Base-by-base conservation (phyloP, 2,329 filamentous ascomycete species). In the Ceratocystis albifundus region DNA sequence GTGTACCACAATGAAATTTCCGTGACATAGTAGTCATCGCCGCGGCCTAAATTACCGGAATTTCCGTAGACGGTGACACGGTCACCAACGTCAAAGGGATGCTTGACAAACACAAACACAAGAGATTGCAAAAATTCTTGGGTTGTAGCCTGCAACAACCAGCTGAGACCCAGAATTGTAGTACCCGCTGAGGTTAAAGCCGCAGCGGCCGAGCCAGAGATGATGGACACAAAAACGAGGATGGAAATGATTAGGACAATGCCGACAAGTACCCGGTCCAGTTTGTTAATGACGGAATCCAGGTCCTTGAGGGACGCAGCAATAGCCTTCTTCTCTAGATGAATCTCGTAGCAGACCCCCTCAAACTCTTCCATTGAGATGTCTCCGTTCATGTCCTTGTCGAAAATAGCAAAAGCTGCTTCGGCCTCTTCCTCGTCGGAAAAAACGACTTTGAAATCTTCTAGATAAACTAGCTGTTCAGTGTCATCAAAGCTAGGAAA, bases 51-150 rank as follows among this genome's bases (percentile, higher is more conserved):
- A n/a, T 86, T 82, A 68, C 93, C 93, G 0, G 90, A 90, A 71
- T 91, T 95, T 65, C 92, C 92, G 72, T 96, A 96, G 22, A 97
- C 84, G 0, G 88, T 90, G 5, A 97, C 90, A 71, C 93, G 87
- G 74, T 97, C 93, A 65, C 93, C 93, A 3, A 96, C 92, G 74
- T 97, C 93, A 71, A 96, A 97, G 0, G 93, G 93, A 74, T 97
- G 93, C 78, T 96, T 96, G 76, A 96, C 87, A 71, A 96, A 96
- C 70, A 96, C 92, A 73, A 96, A 96, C 71, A 96, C 89, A 73
- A 93, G 85, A 8, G 91, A 96, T 76, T 96, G 91, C 1, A 96
- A 79, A 71, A 97, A 96, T 73, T 97, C 93, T 73, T 96, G 91
- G 0, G 93, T 93, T 0, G 93, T 96, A 0, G 89, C 88, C 68